Evolutionary conservation across 2,329 filamentous ascomycete species (phyloP).

Genomic region (Pestalotiopsis sp.): DNA sequence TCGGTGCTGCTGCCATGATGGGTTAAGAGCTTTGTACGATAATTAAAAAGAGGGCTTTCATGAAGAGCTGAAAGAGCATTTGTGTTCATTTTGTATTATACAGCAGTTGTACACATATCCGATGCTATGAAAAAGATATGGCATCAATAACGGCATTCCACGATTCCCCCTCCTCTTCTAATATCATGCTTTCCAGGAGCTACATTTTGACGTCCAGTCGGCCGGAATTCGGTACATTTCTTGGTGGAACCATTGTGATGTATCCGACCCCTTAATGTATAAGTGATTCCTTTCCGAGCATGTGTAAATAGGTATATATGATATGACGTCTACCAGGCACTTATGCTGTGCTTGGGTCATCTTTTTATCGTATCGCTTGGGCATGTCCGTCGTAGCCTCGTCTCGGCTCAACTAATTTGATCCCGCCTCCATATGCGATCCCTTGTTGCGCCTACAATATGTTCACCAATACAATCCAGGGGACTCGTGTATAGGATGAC

Average conservation of each 20-base stretch:
- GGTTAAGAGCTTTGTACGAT: conserved; percentile 18
- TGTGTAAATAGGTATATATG: neutral
- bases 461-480: neutral
- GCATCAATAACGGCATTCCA: conserved; percentile 9
- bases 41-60: neutral
- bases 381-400: neutral
- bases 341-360: neutral
- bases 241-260: neutral
- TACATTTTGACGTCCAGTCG: neutral
- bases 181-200: neutral
- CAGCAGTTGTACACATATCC: conserved; percentile 30
- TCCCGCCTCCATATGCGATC: neutral
- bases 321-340: neutral
- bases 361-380: neutral
- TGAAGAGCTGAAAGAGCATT: conserved; percentile 4
- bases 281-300: neutral
- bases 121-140: neutral
- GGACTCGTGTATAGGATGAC: too few relatives aligned
- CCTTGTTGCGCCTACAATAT: neutral
- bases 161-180: neutral
- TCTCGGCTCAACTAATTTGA: neutral
- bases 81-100: conserved; percentile 26
- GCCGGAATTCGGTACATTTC: neutral
- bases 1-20: conserved; percentile 32
- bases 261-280: neutral